Percentiles rank a stretch among this genome's conserved stretches.
phyloP scores from a whole-genome alignment of 2,329 filamentous ascomycete species.

The Colletotrichum falcatum region DNA sequence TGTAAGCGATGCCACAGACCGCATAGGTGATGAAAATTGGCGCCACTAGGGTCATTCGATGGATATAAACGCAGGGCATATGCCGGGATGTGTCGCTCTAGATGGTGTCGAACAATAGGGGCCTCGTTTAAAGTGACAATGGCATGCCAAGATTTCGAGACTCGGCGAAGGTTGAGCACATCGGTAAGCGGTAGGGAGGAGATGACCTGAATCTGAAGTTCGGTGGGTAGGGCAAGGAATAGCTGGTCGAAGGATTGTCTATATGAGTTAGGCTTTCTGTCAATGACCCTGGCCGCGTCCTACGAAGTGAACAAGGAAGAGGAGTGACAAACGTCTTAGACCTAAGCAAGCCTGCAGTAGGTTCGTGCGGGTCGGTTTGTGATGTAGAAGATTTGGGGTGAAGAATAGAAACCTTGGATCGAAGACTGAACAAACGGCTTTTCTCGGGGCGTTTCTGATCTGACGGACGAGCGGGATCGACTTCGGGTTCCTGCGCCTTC shows the following conservation, averaged over 20 bases:
- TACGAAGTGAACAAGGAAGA: neutral
- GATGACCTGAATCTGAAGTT: slow-evolving; percentile 73
- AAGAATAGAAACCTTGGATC: slow-evolving; percentile 53
- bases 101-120: slow-evolving; percentile 71
- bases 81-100: slow-evolving; percentile 68
- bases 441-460: slow-evolving; percentile 54
- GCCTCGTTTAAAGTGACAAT: slow-evolving; percentile 71
- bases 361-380: slow-evolving; percentile 11
- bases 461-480: slow-evolving; percentile 46
- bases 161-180: slow-evolving; percentile 68
- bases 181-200: slow-evolving; percentile 70
- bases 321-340: slow-evolving; percentile 28
- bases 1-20: slow-evolving; percentile 75
- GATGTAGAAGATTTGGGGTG: slow-evolving; percentile 41
- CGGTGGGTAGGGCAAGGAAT: slow-evolving; percentile 69
- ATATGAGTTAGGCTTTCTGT: slow-evolving; percentile 41
- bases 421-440: slow-evolving; percentile 56
- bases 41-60: slow-evolving; percentile 56
- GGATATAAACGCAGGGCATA: slow-evolving; percentile 73
- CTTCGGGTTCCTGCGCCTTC: slow-evolving; percentile 47
- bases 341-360: slow-evolving; percentile 1
- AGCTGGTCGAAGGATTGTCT: slow-evolving; percentile 65
- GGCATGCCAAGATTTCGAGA: slow-evolving; percentile 70
- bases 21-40: slow-evolving; percentile 72
- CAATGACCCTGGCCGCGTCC: neutral